Evolutionary conservation across 805 yeast species (phyloP), one percentile per base, ranked within the genome.

Genomic region (Huiozyma naganishii): DNA sequence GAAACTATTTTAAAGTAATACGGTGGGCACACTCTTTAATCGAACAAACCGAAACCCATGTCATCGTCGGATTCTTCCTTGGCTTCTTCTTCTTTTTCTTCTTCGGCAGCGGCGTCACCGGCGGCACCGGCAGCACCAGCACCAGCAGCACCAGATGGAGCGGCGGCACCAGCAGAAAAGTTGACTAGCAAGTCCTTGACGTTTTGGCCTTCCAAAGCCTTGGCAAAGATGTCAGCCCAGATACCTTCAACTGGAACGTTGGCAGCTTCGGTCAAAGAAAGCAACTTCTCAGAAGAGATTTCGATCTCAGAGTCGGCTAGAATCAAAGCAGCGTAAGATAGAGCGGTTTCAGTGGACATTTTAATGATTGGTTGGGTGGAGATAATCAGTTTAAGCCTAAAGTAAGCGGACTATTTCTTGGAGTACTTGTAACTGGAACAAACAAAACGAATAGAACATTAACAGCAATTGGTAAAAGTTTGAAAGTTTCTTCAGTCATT

Each of bases 311-410:
- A 86, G 69, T 90, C 97, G 58, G 97, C 95, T 72, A 90, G 79
- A 76, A 90, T 88, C 72, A 90, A 81, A 67, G 97, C 95, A 70
- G 97, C 97, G 84, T 87, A 88, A 61, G 96, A 85, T 68, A 87
- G 85, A 68, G 90, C 80, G 66, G 95, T 79, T 79, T 87, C 95
- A 50, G 68, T 58, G 71, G 95, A 83, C 53, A 47, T 53, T 52
- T 48, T 41, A 4, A 45, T 44, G 45, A 17, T 38, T 32, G 11
- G 11, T 6, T 42, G 37, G n/a, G 29, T 32, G 28, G 45, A 28
- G 28, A 57, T 58, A 60, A 59, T 59, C 62, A 51, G 45, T 54
- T 58, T 59, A 59, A 59, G 64, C 62, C 52, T 9, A 32, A 32
- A 32, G 34, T 32, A 32, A 32, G n/a, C 34, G 34, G 34, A 32